Conservation (phyloP, 1,284 basidiomycete species). For the Ganoderma sinense region DNA sequence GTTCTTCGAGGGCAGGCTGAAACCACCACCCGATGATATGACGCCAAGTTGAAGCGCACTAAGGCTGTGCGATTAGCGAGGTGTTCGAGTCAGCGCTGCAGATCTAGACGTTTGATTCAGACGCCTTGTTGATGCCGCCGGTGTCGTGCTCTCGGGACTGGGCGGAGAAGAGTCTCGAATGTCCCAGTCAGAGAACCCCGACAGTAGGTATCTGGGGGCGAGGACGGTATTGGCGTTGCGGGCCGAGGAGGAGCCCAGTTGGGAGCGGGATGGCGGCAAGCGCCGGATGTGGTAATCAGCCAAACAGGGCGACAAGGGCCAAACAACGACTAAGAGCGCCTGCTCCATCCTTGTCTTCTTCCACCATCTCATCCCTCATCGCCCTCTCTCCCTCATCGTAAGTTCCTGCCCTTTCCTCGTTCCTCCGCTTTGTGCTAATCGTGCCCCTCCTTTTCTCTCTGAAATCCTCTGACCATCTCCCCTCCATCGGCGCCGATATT, state of each 20-base stretch:
- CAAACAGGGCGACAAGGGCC: slow-evolving; percentile 37
- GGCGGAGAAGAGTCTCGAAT: not conserved
- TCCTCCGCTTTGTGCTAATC: slow-evolving; percentile 4
- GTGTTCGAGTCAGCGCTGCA: not conserved
- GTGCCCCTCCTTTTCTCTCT: slow-evolving; percentile 8
- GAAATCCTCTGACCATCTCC: slow-evolving; percentile 9
- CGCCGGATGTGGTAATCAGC: slow-evolving; percentile 31
- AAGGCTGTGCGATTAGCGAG: not conserved
- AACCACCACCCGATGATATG: too few species aligned
- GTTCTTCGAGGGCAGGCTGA: too few species aligned
- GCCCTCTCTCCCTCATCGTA: slow-evolving; percentile 29
- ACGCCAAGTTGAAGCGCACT: too few species aligned
- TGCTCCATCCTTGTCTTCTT: slow-evolving; percentile 34
- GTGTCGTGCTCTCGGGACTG: not conserved
- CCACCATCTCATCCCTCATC: slow-evolving; percentile 34
- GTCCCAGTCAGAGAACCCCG: not conserved
- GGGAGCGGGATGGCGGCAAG: not conserved
- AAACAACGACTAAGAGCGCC: slow-evolving; percentile 31
- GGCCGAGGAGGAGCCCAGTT: not conserved
- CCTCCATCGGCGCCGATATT: slow-evolving; percentile 23
- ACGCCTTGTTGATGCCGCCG: too few species aligned
- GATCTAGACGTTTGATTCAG: too few species aligned
- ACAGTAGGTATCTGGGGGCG: not conserved
- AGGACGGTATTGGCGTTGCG: too few species aligned
- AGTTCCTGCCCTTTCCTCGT: slow-evolving; percentile 15